Percentiles rank a stretch among this genome's conserved stretches.
Evolutionary conservation across 2,329 filamentous ascomycete species (phyloP).

Genomic region (Xenosphaeropsis pyriputrescens): DNA sequence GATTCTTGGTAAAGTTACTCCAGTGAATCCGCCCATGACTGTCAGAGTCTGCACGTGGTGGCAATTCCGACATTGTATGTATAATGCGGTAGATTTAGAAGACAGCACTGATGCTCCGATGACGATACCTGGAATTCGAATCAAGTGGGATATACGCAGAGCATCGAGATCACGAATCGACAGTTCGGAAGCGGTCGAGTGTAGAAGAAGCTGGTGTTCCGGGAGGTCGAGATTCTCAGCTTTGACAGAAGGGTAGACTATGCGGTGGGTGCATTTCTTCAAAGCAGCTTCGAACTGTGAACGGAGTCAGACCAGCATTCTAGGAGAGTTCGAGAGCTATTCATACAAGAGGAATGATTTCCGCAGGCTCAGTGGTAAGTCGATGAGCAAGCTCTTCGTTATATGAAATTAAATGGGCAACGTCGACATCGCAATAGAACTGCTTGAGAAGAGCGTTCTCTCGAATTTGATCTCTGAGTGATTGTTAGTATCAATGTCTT

Average conservation of each 20-base stretch:
- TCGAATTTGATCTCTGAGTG: slow-evolving; percentile 71
- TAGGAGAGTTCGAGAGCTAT: not conserved
- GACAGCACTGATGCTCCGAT: slow-evolving; percentile 95
- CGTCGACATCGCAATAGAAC: slow-evolving; percentile 92
- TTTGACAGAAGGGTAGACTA: slow-evolving; percentile 68
- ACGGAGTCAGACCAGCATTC: slow-evolving; percentile 3
- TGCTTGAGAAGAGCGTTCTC: slow-evolving; percentile 91
- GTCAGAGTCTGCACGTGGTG: slow-evolving; percentile 54
- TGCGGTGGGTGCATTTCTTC: slow-evolving; percentile 81
- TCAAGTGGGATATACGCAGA: slow-evolving; percentile 83
- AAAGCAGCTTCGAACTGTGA: slow-evolving; percentile 77
- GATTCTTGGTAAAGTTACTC: slow-evolving; percentile 67
- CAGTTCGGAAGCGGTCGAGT: slow-evolving; percentile 80
- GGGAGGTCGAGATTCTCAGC: slow-evolving; percentile 54
- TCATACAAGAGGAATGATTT: slow-evolving; percentile 78
- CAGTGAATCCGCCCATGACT: slow-evolving; percentile 75
- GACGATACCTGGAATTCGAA: slow-evolving; percentile 91
- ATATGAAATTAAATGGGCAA: slow-evolving; percentile 89
- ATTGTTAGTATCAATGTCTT: slow-evolving; percentile 14
- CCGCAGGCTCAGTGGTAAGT: slow-evolving; percentile 76
- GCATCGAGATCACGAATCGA: slow-evolving; percentile 92
- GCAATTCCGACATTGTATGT: slow-evolving; percentile 82
- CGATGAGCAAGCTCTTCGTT: slow-evolving; percentile 90
- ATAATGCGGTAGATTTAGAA: slow-evolving; percentile 79
- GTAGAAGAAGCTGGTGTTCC: slow-evolving; percentile 85